Evolutionary conservation across 257 asterid species (phyloP), one percentile per base, ranked within the genome.

Genomic region (Solanum neorickii): DNA sequence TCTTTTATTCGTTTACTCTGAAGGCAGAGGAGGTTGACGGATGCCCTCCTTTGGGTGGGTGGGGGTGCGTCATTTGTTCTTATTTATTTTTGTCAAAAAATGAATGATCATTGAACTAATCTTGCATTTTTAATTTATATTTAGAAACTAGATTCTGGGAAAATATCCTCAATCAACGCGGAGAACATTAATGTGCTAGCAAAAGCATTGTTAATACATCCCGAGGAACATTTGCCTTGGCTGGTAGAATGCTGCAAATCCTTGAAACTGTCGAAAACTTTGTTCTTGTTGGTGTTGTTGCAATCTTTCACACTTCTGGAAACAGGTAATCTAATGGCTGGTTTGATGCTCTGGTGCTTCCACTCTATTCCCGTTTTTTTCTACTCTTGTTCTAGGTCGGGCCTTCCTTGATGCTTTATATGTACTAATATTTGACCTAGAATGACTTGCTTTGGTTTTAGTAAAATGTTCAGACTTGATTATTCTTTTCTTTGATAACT

Each of bases 241-340:
- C 93, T 97, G 86, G 90, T 90, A 66, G 90, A 92, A 65, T 94
- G 98, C 94, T 93, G 95, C 94, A 92, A 88, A 85, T 85, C 92
- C 69, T 88, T 89, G 68, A 94, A 94, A 89, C 86, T 88, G 69
- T 95, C 99, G 27, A 95, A 91, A 94, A 88, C 94, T 59, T 87
- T 96, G 69, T 92, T 93, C 91, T 92, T 93, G 84, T 91, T 94
- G 89, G 87, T 97, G 72, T 83, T 97, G 86, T 88, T 93, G 90
- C 94, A 94, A 91, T 93, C 96, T 29, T 87, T 92, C 91, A 88
- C 88, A 91, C 88, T 83, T 88, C 89, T 92, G 65, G 89, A 93
- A 88, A 92, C 87, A 91, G 99, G 99, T 95, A 90, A 86, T 31
- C 60, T 73, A 7, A 49, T 31, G 85, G 25, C 85, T 82, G 69